Conservation (phyloP, 2,329 filamentous ascomycete species). For the Ascochyta koolunga region DNA sequence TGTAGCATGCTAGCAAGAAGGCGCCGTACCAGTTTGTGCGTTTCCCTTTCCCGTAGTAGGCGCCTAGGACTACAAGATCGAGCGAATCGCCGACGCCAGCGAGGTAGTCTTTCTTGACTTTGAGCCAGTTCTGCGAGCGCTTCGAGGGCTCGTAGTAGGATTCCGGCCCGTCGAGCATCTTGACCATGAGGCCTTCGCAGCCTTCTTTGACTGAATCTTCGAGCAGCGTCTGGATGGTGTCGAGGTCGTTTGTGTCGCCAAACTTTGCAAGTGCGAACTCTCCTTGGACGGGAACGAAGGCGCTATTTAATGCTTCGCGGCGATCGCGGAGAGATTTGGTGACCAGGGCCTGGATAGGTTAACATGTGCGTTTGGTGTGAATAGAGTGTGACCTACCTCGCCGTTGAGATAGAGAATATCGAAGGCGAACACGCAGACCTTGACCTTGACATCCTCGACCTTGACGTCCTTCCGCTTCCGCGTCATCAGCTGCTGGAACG, state of each 20-base stretch:
- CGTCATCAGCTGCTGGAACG: slow-evolving; percentile 98
- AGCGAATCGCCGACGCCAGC: slow-evolving; percentile 92
- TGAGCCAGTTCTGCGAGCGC: slow-evolving; percentile 96
- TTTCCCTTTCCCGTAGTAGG: slow-evolving; percentile 93
- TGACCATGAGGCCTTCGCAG: slow-evolving; percentile 98
- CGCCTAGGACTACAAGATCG: slow-evolving; percentile 92
- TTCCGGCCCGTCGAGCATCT: slow-evolving; percentile 94
- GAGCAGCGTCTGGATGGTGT: slow-evolving; percentile 89
- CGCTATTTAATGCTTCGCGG: slow-evolving; percentile 72
- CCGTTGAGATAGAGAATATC: slow-evolving; percentile 94
- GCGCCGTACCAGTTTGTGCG: slow-evolving; percentile 94
- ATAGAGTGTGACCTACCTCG: slow-evolving; percentile 58
- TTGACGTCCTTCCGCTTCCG: slow-evolving; percentile 97
- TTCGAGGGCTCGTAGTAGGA: slow-evolving; percentile 96
- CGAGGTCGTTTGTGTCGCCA: slow-evolving; percentile 85
- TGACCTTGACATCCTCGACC: slow-evolving; percentile 91
- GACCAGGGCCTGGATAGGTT: slow-evolving; percentile 67
- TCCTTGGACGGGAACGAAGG: slow-evolving; percentile 80
- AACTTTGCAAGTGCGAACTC: slow-evolving; percentile 90
- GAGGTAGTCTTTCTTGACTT: slow-evolving; percentile 98
- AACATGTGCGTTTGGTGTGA: slow-evolving; percentile 16
- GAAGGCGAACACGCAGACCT: slow-evolving; percentile 96
- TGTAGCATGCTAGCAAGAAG: slow-evolving; percentile 94
- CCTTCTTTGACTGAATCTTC: slow-evolving; percentile 96
- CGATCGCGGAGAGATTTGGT: slow-evolving; percentile 86